Conservation (phyloP, 2,329 filamentous ascomycete genomes). For the Scedosporium apiospermum region DNA sequence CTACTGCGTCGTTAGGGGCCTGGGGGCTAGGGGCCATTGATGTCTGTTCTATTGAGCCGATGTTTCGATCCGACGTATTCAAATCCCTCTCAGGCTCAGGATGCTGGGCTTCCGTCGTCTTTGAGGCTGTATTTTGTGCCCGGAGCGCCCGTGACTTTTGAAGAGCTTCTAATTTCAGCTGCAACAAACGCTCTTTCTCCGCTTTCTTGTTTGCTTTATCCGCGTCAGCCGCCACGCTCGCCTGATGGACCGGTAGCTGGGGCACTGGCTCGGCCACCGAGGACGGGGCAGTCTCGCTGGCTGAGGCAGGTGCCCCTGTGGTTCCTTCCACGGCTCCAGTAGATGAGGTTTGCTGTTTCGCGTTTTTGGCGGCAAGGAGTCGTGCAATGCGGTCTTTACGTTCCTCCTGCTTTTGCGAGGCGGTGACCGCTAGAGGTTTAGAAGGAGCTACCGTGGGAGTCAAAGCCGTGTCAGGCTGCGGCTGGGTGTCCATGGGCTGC, state of each 20-base stretch:
- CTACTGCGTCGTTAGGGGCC: not conserved
- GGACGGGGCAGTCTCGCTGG: not conserved
- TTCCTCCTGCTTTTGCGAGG: constrained; percentile 40
- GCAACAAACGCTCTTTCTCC: constrained; percentile 63
- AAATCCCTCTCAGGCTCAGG: not conserved
- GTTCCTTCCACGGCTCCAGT: constrained; percentile 4
- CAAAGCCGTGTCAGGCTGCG: not conserved
- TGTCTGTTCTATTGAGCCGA: not conserved
- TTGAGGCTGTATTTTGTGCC: constrained; percentile 24
- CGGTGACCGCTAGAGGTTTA: not conserved
- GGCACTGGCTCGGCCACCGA: not conserved
- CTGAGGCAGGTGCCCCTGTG: not conserved
- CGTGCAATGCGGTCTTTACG: constrained; percentile 70
- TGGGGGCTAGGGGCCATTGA: not conserved
- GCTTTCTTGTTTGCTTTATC: constrained; percentile 27
- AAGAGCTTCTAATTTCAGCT: constrained; percentile 70
- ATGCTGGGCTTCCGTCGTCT: not conserved
- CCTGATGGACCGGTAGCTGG: not conserved
- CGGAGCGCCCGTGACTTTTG: constrained; percentile 45
- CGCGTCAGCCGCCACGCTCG: not conserved
- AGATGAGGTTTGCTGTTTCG: constrained; percentile 30
- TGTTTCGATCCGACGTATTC: not conserved
- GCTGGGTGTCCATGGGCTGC: not conserved
- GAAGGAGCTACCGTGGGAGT: not conserved
- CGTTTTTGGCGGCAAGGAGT: constrained; percentile 62